A percentile compares a stretch with the other conserved stretches of the same genome.
Evolutionary conservation across 345 rosid genomes (phyloP).

Genomic region (Rubroshorea leprosula): DNA sequence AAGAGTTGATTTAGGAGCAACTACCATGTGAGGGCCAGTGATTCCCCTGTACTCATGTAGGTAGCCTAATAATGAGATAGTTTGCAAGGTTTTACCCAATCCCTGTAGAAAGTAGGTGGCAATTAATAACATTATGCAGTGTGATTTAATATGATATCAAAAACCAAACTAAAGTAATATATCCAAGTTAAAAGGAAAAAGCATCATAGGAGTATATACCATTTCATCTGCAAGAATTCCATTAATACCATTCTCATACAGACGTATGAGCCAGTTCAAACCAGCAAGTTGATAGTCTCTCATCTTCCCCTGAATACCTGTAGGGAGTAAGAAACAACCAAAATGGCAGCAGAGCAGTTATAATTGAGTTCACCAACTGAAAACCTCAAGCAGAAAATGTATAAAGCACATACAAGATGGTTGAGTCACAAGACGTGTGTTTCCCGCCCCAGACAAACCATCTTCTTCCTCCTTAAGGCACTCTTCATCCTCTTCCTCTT

Average conservation of each 20-base stretch:
- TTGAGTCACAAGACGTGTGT: constrained; percentile 82
- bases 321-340: neutral
- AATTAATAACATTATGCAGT: neutral
- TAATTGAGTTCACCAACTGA: neutral
- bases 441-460: constrained; percentile 69
- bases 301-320: constrained; percentile 95
- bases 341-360: neutral
- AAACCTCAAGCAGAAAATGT: neutral
- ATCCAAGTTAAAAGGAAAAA: neutral
- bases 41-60: constrained; percentile 95
- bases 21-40: constrained; percentile 98
- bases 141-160: neutral
- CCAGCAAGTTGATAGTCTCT: constrained; percentile 99
- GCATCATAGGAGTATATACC: constrained; percentile 36
- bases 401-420: constrained; percentile 70
- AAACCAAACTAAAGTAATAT: neutral
- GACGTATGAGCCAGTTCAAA: constrained; percentile 89
- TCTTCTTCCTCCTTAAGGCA: constrained; percentile 93
- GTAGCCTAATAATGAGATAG: constrained; percentile 88
- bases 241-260: constrained; percentile 94
- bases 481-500: constrained; percentile 99
- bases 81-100: constrained; percentile 96
- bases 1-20: constrained; percentile 99
- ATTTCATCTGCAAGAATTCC: constrained; percentile 97
- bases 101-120: constrained; percentile 61